phyloP scores from a whole-genome alignment of 2,329 filamentous ascomycete genomes.

The Penicillium nordicum region DNA sequence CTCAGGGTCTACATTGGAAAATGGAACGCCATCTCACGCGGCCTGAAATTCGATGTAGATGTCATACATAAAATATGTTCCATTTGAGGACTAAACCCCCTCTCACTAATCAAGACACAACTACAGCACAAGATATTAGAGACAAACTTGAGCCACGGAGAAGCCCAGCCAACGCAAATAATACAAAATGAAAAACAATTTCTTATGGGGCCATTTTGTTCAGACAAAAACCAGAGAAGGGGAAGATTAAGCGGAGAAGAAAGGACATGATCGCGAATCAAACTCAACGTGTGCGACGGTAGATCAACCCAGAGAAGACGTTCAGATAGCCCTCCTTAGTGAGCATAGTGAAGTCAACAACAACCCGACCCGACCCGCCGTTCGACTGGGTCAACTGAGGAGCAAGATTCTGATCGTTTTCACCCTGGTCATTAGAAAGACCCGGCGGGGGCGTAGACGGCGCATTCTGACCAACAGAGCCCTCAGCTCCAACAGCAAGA shows the following conservation, averaged over 20 bases:
- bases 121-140: not conserved
- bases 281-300: slow-evolving; percentile 28
- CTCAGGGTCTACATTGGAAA: not conserved
- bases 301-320: slow-evolving; percentile 38
- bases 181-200: not conserved
- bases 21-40: too few species aligned
- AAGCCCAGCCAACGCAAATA: not conserved
- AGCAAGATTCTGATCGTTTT: slow-evolving; percentile 26
- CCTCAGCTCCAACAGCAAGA: slow-evolving; percentile 44
- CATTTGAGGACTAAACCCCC: not conserved
- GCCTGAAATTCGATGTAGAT: too few species aligned
- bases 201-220: not conserved
- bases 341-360: slow-evolving; percentile 41
- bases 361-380: slow-evolving; percentile 24
- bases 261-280: not conserved
- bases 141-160: not conserved
- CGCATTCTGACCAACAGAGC: slow-evolving; percentile 31
- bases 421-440: slow-evolving; percentile 25
- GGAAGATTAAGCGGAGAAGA: not conserved
- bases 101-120: not conserved
- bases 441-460: slow-evolving; percentile 29
- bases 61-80: not conserved
- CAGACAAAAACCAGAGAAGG: not conserved
- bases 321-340: slow-evolving; percentile 44
- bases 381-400: slow-evolving; percentile 26